phyloP scores from a whole-genome alignment of 345 rosid genomes.

The Gynandropsis gynandra region DNA sequence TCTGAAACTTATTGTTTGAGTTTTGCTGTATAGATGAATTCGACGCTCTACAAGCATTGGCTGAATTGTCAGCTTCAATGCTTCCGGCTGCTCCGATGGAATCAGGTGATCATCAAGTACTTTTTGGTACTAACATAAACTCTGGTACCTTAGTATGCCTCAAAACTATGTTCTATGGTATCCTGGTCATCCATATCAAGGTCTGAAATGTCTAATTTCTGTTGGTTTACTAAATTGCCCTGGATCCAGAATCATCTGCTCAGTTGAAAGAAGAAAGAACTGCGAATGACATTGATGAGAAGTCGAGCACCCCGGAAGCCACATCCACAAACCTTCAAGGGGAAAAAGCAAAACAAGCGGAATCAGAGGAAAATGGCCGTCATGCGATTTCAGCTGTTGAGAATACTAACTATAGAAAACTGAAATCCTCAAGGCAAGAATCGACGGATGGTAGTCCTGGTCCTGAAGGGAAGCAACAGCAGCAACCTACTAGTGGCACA shows the following conservation, averaged over 20 bases:
- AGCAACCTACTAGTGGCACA: conserved; percentile 2
- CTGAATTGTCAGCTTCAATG: conserved; percentile 46
- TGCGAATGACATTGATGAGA: conserved; percentile 34
- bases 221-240: conserved; percentile 15
- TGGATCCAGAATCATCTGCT: conserved; percentile 50
- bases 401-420: conserved; percentile 37
- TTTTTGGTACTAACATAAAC: conserved; percentile 8
- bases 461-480: conserved; percentile 4
- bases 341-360: conserved; percentile 38
- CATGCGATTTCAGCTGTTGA: conserved; percentile 20
- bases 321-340: conserved; percentile 31
- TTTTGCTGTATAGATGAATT: conserved; percentile 48
- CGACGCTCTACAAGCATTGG: conserved; percentile 61
- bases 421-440: conserved; percentile 25
- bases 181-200: conserved; percentile 2
- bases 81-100: conserved; percentile 41
- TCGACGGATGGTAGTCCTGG: conserved; percentile 15
- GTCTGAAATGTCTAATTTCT: conserved; percentile 6
- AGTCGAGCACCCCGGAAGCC: conserved; percentile 40
- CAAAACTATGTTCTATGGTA: too few species aligned
- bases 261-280: conserved; percentile 53
- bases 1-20: conserved; percentile 9
- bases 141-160: too few species aligned
- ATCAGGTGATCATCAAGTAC: conserved; percentile 43
- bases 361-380: conserved; percentile 10